Conservation (phyloP, 805 yeast species). For the Cyberlindnera sargentensis region DNA sequence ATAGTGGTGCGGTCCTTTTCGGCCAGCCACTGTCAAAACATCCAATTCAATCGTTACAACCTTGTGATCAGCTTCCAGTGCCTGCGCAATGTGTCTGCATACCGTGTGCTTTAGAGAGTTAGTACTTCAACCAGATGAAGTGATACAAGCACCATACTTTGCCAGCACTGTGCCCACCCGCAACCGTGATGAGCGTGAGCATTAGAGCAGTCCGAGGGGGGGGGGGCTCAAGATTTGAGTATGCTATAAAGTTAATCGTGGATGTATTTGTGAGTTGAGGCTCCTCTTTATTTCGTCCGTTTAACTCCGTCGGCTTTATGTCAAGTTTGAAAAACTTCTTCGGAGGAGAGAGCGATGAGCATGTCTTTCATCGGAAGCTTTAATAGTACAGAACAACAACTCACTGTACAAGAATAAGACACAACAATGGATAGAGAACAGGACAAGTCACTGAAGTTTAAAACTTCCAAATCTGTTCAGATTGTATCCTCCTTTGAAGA, state of each 20-base stretch:
- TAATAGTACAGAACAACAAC: too few species aligned
- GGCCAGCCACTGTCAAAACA: conserved; percentile 13
- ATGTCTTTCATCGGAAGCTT: too few species aligned
- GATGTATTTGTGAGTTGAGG: background rate
- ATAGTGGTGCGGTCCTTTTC: conserved; percentile 2
- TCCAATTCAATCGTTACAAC: background rate
- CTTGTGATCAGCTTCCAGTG: background rate
- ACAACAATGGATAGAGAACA: conserved; percentile 46
- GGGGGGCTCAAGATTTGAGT: too few species aligned
- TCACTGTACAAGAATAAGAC: too few species aligned
- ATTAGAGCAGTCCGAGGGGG: background rate
- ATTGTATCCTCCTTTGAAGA: conserved; percentile 67
- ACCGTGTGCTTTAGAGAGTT: background rate
- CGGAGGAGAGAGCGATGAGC: too few species aligned
- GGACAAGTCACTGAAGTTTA: conserved; percentile 55
- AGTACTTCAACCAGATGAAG: background rate
- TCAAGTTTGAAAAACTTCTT: too few species aligned
- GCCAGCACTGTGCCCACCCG: conserved; percentile 61
- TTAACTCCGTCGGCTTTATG: too few species aligned
- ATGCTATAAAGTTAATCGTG: too few species aligned
- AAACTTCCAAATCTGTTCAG: conserved; percentile 47
- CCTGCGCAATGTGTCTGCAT: background rate
- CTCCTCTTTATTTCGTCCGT: background rate
- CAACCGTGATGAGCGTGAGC: conserved; percentile 38
- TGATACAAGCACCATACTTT: conserved; percentile 21